Evolutionary conservation across 192 early-diverging fungal genomes (phyloP).

Genomic region (Gigaspora rosea): DNA sequence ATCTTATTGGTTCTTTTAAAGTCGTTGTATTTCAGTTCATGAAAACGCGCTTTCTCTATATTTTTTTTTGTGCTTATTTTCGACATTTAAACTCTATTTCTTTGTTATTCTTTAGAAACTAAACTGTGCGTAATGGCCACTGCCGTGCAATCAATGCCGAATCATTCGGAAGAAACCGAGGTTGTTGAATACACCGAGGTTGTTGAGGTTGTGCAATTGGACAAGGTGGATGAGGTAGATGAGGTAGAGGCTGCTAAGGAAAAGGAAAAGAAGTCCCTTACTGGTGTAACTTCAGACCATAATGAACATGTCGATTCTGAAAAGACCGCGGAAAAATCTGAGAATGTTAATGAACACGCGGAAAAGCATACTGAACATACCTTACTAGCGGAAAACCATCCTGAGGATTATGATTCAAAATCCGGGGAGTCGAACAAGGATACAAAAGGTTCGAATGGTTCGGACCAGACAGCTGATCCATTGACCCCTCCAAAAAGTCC

Average conservation of each 20-base stretch:
- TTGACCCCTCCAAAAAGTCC: slow-evolving; percentile 34
- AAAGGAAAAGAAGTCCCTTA: background rate
- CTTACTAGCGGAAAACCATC: background rate
- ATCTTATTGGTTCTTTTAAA: too few species aligned
- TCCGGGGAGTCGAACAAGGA: slow-evolving; percentile 10
- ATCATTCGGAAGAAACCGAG: background rate
- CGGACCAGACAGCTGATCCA: background rate
- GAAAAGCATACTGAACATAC: background rate
- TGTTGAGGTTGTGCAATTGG: background rate
- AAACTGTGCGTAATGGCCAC: too few species aligned
- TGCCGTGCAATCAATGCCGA: too few species aligned
- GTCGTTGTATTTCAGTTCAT: too few species aligned
- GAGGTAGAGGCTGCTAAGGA: background rate
- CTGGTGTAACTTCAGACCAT: background rate
- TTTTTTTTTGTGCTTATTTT: too few species aligned
- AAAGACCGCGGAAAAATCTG: background rate
- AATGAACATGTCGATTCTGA: background rate
- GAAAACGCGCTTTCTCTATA: too few species aligned
- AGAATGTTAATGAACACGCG: background rate
- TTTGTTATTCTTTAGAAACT: too few species aligned
- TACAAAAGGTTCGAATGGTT: background rate
- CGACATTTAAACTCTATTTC: too few species aligned
- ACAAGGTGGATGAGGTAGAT: background rate
- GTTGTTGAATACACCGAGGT: background rate
- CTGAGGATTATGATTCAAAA: slow-evolving; percentile 5